These are phyloP conservation scores for Xylaria sp. DNA, from an alignment of 2,329 filamentous ascomycete genomes.

Conservation along the genomic window DNA sequence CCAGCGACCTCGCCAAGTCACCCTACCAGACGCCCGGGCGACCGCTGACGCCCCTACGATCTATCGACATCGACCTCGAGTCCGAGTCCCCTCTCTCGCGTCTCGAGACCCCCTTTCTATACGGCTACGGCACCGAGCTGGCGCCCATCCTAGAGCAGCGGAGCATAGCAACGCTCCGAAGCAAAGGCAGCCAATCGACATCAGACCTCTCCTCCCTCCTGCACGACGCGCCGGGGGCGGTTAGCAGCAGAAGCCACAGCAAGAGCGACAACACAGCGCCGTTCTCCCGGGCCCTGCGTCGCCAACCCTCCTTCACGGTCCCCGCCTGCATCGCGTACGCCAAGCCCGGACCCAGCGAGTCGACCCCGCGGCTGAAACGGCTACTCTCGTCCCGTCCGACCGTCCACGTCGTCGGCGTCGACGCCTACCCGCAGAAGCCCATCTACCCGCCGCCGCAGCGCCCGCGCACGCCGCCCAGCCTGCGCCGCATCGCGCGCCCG, in stretches of 20 bases:
- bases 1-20: constrained; percentile 35
- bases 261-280: constrained; percentile 8
- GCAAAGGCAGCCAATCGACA: constrained; percentile 33
- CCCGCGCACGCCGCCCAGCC: constrained; percentile 23
- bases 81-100: constrained; percentile 40
- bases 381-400: constrained; percentile 30
- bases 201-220: constrained; percentile 40
- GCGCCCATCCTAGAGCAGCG: constrained; percentile 50
- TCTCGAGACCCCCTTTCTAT: constrained; percentile 44
- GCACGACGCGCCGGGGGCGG: constrained; percentile 30
- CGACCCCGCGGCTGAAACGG: constrained; percentile 12
- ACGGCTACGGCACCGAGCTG: constrained; percentile 48
- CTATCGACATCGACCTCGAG: constrained; percentile 31
- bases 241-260: constrained; percentile 1
- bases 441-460: constrained; percentile 32
- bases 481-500: constrained; percentile 16
- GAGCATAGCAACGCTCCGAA: constrained; percentile 44
- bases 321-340: not conserved
- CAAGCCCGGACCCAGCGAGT: not conserved
- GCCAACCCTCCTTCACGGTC: constrained; percentile 42
- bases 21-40: constrained; percentile 32
- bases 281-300: constrained; percentile 30
- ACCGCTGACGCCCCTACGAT: constrained; percentile 25
- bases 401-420: constrained; percentile 35
- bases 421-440: constrained; percentile 39